Evolutionary conservation across 257 asterid genomes (phyloP).

Genomic region (Solanum virginianum): DNA sequence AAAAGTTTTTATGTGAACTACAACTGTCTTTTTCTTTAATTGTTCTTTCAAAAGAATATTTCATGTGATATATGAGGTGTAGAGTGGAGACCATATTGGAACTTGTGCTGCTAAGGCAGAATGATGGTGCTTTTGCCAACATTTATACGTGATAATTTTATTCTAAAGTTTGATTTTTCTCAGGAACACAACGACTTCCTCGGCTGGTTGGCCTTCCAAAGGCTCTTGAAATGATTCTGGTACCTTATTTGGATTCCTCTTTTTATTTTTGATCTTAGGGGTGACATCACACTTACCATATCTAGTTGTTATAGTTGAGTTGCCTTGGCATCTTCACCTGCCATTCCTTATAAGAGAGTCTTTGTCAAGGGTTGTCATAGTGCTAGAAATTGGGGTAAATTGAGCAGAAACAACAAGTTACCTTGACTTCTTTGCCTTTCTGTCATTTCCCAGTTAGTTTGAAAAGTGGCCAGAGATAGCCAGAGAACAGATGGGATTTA

Average conservation of each 20-base stretch:
- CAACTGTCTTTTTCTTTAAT: not conserved
- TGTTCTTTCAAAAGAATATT: not conserved
- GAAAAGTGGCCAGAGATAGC: not conserved
- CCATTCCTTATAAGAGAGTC: not conserved
- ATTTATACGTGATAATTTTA: not conserved
- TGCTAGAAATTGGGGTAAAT: not conserved
- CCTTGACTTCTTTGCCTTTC: not conserved
- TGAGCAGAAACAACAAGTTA: not conserved
- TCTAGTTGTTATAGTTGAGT: not conserved
- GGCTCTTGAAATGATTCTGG: conserved; percentile 97
- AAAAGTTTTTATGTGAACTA: not conserved
- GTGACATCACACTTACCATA: not conserved
- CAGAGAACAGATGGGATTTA: not conserved
- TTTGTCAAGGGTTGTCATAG: not conserved
- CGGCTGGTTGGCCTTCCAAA: conserved; percentile 94
- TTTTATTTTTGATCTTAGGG: not conserved
- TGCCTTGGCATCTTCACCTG: not conserved
- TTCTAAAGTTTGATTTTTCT: not conserved
- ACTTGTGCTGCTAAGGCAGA: not conserved
- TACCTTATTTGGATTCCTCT: conserved; percentile 7
- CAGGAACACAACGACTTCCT: conserved; percentile 99
- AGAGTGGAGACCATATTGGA: not conserved
- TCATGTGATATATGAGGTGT: not conserved
- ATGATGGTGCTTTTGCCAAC: not conserved
- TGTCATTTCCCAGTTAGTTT: not conserved